Percentiles rank a stretch among this genome's conserved stretches.
These are phyloP conservation scores for Quercus rubra DNA, from an alignment of 306 rosid genomes.

Conservation along the genomic window DNA sequence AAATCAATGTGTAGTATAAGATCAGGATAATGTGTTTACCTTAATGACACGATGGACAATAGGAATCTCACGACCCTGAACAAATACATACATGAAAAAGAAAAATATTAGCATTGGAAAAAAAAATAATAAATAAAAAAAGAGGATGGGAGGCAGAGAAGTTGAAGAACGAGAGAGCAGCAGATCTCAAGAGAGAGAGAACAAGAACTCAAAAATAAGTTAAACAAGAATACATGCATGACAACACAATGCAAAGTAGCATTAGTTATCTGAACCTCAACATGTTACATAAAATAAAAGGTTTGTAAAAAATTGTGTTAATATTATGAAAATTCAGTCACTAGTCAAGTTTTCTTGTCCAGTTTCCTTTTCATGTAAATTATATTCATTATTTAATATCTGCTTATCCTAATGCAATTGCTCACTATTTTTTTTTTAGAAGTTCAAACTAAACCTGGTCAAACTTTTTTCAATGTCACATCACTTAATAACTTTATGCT, in stretches of 20 bases:
- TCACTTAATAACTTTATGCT: too few relatives aligned
- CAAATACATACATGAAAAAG: background rate
- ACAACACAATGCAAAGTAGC: background rate
- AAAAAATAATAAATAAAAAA: background rate
- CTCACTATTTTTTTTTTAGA: background rate
- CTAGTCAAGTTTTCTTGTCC: background rate
- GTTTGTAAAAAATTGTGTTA: background rate
- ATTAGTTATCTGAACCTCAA: background rate
- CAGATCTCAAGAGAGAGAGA: background rate
- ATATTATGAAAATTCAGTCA: background rate
- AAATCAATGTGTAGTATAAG: background rate
- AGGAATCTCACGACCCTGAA: conserved; percentile 94
- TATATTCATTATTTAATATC: background rate
- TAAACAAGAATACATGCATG: background rate
- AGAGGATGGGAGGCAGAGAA: too few relatives aligned
- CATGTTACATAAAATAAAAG: background rate
- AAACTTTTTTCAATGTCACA: too few relatives aligned
- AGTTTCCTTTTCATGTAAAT: background rate
- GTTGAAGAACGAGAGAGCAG: background rate
- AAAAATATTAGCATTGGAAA: conserved; percentile 11
- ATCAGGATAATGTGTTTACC: conserved; percentile 38
- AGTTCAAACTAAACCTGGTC: too few relatives aligned
- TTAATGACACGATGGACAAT: conserved; percentile 91
- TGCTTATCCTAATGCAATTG: background rate
- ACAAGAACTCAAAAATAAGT: background rate